Evolutionary conservation across 805 yeast genomes (phyloP).

Genomic region (Wickerhamomyces subpelliculosus): DNA sequence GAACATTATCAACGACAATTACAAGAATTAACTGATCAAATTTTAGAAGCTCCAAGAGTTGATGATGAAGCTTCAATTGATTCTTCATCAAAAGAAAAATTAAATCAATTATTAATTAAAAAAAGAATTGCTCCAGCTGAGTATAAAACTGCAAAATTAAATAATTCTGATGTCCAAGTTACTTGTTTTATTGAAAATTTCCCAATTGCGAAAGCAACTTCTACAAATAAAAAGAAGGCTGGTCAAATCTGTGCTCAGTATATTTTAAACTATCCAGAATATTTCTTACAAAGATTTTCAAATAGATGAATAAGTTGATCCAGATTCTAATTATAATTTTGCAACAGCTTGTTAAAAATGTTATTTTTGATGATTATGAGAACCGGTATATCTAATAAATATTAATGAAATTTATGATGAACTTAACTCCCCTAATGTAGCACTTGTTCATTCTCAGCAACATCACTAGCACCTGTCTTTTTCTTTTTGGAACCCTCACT

Average conservation of each 20-base stretch:
- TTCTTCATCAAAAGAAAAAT: constrained; percentile 10
- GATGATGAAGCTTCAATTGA: constrained; percentile 4
- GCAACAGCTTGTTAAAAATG: too few relatives aligned
- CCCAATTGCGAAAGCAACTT: constrained; percentile 10
- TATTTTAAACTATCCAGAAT: constrained; percentile 8
- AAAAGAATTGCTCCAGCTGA: constrained; percentile 9
- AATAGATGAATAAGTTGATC: neutral
- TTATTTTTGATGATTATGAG: too few relatives aligned
- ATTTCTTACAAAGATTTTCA: constrained; percentile 2
- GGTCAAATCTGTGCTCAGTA: constrained; percentile 16
- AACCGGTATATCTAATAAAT: too few relatives aligned
- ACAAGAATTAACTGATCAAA: neutral
- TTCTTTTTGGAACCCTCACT: neutral
- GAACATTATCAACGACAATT: neutral
- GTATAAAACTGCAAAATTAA: constrained; percentile 12
- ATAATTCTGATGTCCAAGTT: constrained; percentile 14
- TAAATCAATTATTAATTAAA: constrained; percentile 7
- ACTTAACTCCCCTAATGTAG: too few relatives aligned
- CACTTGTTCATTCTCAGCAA: too few relatives aligned
- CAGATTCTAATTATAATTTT: too few relatives aligned
- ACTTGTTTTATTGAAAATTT: constrained; percentile 7
- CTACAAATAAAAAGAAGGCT: constrained; percentile 17
- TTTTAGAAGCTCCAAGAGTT: neutral
- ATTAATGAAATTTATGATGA: too few relatives aligned
- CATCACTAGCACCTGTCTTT: neutral